A percentile compares a stretch with the other conserved stretches of the same genome.
These are phyloP conservation scores for Aspergillus pseudoglaucus DNA, from an alignment of 2,329 filamentous ascomycete genomes.

Conservation along the genomic window DNA sequence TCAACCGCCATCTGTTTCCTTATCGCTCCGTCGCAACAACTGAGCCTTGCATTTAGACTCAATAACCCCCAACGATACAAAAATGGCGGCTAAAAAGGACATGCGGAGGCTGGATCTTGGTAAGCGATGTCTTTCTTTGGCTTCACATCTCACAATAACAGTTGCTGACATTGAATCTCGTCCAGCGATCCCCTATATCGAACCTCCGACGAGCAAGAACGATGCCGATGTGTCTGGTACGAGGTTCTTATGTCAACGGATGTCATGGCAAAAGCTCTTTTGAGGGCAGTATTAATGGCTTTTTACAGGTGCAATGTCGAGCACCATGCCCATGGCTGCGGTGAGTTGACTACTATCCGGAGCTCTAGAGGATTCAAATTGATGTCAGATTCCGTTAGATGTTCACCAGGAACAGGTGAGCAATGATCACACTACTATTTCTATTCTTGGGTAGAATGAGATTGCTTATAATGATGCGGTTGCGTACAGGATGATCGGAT, in stretches of 20 bases:
- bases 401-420: constrained; percentile 81
- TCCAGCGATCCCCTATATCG: constrained; percentile 81
- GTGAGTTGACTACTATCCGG: constrained; percentile 38
- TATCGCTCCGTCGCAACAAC: constrained; percentile 3
- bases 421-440: not conserved
- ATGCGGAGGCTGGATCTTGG: constrained; percentile 69
- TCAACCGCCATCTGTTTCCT: constrained; percentile 6
- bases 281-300: constrained; percentile 11
- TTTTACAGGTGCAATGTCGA: constrained; percentile 53
- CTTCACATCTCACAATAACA: constrained; percentile 1
- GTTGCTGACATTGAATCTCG: not conserved
- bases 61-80: constrained; percentile 7
- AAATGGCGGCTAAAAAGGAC: constrained; percentile 66
- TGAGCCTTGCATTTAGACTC: not conserved
- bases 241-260: not conserved
- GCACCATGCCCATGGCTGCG: constrained; percentile 88
- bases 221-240: constrained; percentile 66
- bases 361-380: constrained; percentile 10
- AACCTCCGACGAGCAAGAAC: constrained; percentile 60
- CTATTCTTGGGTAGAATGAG: not conserved
- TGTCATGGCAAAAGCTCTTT: not conserved
- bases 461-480: constrained; percentile 5
- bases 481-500: constrained; percentile 54
- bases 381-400: constrained; percentile 47
- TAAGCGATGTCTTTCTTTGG: constrained; percentile 38